Percentiles rank a stretch among this genome's conserved stretches.
phyloP scores from a whole-genome alignment of 2,329 filamentous ascomycete genomes.

The Colletotrichum tropicicola region DNA sequence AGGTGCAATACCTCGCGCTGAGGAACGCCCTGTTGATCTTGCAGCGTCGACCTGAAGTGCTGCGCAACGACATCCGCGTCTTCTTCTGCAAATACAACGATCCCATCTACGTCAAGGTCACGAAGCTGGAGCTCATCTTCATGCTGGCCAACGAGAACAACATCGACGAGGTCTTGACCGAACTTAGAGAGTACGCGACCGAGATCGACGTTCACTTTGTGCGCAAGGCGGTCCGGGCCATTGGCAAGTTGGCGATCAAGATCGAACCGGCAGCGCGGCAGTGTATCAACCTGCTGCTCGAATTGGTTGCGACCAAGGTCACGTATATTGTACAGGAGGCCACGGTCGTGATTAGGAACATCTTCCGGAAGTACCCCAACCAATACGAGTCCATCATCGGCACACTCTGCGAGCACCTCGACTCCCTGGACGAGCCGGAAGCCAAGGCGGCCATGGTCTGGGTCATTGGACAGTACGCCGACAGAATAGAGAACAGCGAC shows the following conservation, averaged over 20 bases:
- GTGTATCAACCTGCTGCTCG: constrained; percentile 92
- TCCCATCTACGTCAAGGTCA: constrained; percentile 99
- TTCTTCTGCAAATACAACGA: constrained; percentile 99
- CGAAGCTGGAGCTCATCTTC: constrained; percentile 97
- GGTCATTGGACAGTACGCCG: constrained; percentile 98
- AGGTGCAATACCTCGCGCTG: constrained; percentile 97
- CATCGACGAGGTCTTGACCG: constrained; percentile 93
- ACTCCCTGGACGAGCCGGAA: constrained; percentile 96
- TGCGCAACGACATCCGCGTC: constrained; percentile 95
- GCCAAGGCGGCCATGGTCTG: constrained; percentile 99
- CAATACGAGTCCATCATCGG: constrained; percentile 98
- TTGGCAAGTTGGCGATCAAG: constrained; percentile 98
- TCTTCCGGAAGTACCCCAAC: constrained; percentile 99
- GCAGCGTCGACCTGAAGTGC: constrained; percentile 89
- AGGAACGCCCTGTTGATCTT: constrained; percentile 94
- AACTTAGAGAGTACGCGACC: constrained; percentile 94
- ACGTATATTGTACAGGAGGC: constrained; percentile 99
- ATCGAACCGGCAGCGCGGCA: constrained; percentile 91
- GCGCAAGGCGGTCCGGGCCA: constrained; percentile 94
- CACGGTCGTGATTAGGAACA: constrained; percentile 97
- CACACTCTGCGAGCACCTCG: constrained; percentile 93
- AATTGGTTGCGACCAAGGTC: constrained; percentile 96
- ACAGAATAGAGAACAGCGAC: constrained; percentile 96
- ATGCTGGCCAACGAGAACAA: constrained; percentile 97
- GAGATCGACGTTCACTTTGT: constrained; percentile 99